A percentile compares a stretch with the other conserved stretches of the same genome.
Conservation (phyloP, 345 rosid species). For the Erucastrum elatum region DNA sequence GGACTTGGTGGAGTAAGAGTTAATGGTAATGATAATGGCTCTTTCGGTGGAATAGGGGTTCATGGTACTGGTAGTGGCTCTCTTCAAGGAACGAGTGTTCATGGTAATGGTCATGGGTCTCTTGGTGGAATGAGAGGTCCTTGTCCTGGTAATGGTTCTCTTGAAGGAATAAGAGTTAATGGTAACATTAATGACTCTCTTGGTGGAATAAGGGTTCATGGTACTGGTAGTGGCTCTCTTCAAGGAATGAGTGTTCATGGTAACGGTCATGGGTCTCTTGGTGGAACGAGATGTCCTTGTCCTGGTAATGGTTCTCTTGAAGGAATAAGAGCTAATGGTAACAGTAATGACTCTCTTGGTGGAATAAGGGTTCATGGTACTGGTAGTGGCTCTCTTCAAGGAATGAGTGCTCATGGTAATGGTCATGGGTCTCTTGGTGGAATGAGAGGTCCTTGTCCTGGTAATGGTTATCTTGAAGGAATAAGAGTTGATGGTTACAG, state of each 20-base stretch:
- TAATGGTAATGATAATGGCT: background rate
- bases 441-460: background rate
- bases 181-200: background rate
- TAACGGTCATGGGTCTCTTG: background rate
- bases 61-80: background rate
- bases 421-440: background rate
- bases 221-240: background rate
- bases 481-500: background rate
- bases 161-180: background rate
- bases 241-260: background rate
- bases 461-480: background rate
- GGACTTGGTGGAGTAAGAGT: background rate
- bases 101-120: background rate
- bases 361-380: background rate
- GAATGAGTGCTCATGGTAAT: background rate
- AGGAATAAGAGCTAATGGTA: background rate
- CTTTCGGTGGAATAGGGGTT: background rate
- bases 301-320: background rate
- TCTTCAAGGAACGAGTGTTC: background rate
- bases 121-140: background rate
- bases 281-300: background rate
- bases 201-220: background rate
- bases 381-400: background rate
- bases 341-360: background rate
- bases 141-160: background rate